phyloP scores from a whole-genome alignment of 1,139 yeast species.

The Debaryomyces udenii region DNA sequence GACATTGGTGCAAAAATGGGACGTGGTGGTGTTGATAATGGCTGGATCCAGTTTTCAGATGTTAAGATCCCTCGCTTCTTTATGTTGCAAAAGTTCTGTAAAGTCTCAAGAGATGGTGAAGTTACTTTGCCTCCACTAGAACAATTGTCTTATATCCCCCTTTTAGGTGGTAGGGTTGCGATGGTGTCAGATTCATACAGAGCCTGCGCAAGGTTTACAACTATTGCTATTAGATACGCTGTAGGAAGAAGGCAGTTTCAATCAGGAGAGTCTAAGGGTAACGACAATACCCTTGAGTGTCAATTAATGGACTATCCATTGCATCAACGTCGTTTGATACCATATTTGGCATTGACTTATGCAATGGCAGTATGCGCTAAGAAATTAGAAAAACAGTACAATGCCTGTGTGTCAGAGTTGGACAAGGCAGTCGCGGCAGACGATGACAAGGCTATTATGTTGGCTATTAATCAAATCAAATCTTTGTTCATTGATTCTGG shows the following conservation, averaged over 20 bases:
- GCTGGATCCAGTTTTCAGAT: slow-evolving; percentile 52
- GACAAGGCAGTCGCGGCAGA: slow-evolving; percentile 40
- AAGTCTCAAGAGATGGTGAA: slow-evolving; percentile 43
- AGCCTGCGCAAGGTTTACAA: slow-evolving; percentile 43
- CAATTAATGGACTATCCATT: slow-evolving; percentile 51
- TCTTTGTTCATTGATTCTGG: slow-evolving; percentile 51
- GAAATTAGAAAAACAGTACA: slow-evolving; percentile 37
- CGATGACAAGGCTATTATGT: slow-evolving; percentile 39
- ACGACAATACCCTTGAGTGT: slow-evolving; percentile 31
- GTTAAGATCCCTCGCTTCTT: slow-evolving; percentile 50
- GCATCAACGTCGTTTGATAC: slow-evolving; percentile 50
- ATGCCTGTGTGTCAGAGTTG: slow-evolving; percentile 32
- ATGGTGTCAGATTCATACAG: slow-evolving; percentile 51
- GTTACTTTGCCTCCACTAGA: slow-evolving; percentile 49
- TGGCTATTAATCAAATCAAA: slow-evolving; percentile 44
- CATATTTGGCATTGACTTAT: slow-evolving; percentile 48
- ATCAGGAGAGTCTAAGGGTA: slow-evolving; percentile 24
- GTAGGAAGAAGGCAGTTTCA: slow-evolving; percentile 51
- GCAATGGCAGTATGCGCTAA: slow-evolving; percentile 45
- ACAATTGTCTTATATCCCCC: slow-evolving; percentile 50
- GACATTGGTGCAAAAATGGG: slow-evolving; percentile 57
- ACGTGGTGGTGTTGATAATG: slow-evolving; percentile 52
- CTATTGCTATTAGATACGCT: slow-evolving; percentile 50
- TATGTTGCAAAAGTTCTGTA: slow-evolving; percentile 53
- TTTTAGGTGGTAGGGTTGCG: slow-evolving; percentile 48